Base-by-base conservation (phyloP, 2,329 filamentous ascomycete genomes). In the Cladosporium halotolerans region DNA sequence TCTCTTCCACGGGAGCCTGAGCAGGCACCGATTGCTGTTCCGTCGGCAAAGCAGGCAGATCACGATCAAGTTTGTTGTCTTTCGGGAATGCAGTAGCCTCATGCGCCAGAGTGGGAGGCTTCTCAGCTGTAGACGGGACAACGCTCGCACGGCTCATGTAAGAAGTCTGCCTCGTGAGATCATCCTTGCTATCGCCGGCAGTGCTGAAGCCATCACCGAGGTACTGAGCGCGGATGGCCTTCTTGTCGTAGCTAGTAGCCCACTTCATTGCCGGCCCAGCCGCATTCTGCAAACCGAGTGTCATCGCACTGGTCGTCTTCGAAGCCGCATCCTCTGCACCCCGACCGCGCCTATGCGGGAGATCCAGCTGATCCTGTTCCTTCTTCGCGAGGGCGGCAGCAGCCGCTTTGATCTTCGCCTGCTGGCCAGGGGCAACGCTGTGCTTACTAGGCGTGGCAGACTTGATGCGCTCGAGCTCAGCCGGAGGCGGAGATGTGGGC, bases 261-360 rank as follows among this genome's bases (percentile, higher is more conserved):
- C 93, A 99, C 70, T 96, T 95, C 84, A 99, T 86, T 1, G 93
- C 93, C 19, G 90, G 88, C 8, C 88, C 93, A 14, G 91, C 92
- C 68, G 96, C 93, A 50, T 79, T 89, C 64, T 91, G 78, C 57
- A 97, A 86, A 66, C 96, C 91, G 44, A 97, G 75, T 3, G 90
- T 96, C 65, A 96, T 79, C 53, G 95, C 81, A 60, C 93, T 99
- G 69, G 85, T 91, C 3, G 90, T 96, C 78, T 95, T 96, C 42
- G 73, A 72, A 53, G 79, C 75, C 9, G 70, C 67, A 74, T 79
- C 58, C 69, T 82, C 76, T 71, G 80, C 69, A 70, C 69, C 60
- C 55, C 73, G 70, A 75, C 82, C 62, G 68, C 77, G 68, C 79
- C 85, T 61, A 7, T 32, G n/a, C 13, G 39, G 45, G 13, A 19